Evolutionary conservation across 2,329 filamentous ascomycete genomes (phyloP).

Genomic region (Phyllosticta paracitricarpa): DNA sequence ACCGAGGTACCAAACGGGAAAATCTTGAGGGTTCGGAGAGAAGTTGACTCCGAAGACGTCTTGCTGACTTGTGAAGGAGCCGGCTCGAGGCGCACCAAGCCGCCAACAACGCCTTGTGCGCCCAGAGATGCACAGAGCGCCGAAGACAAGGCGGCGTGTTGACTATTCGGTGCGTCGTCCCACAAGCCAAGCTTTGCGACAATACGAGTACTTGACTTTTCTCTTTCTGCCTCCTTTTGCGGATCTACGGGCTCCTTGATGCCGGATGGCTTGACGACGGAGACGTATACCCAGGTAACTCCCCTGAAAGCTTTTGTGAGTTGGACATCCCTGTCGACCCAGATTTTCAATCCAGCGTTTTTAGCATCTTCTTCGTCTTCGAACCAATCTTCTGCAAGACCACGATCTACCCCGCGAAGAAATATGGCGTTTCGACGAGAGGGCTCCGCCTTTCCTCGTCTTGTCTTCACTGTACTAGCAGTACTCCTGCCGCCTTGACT

Average conservation of each 20-base stretch:
- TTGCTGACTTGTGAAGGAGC: constrained; percentile 63
- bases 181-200: constrained; percentile 68
- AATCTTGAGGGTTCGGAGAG: constrained; percentile 60
- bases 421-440: constrained; percentile 58
- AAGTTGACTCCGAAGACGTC: constrained; percentile 29
- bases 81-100: constrained; percentile 77
- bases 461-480: constrained; percentile 57
- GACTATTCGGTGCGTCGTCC: constrained; percentile 77
- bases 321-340: constrained; percentile 74
- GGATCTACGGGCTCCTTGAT: constrained; percentile 62
- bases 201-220: constrained; percentile 53
- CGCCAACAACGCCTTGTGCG: constrained; percentile 65
- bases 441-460: constrained; percentile 53
- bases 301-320: constrained; percentile 63
- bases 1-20: constrained; percentile 61
- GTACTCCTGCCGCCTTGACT: constrained; percentile 61
- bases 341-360: constrained; percentile 57
- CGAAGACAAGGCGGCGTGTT: constrained; percentile 69
- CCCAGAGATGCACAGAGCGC: constrained; percentile 65
- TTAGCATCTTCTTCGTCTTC: constrained; percentile 49
- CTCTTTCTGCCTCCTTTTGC: constrained; percentile 55
- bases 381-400: constrained; percentile 65
- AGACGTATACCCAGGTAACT: constrained; percentile 67
- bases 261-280: constrained; percentile 74
- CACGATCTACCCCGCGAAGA: constrained; percentile 66